Base-by-base conservation (phyloP, 805 yeast genomes). In the Barnettozyma siamensis region DNA sequence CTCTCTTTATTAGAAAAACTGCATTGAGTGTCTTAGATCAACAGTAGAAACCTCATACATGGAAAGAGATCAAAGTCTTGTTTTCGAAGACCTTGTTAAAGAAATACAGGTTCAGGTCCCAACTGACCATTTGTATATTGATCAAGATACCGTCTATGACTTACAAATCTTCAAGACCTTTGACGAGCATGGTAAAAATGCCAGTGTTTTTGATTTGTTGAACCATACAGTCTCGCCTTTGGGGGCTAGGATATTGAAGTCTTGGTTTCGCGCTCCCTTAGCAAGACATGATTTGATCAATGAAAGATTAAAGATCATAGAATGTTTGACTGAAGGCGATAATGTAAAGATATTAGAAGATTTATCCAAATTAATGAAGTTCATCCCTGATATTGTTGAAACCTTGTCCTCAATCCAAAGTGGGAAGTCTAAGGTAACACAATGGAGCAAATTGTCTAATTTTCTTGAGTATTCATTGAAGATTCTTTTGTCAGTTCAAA, bases 221-320 rank as follows among this genome's bases (percentile, higher is more conserved):
- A 48, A 53, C 37, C 44, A 40, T 17, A 59, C 65, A 2, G 21
- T 46, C 2, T 54, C 72, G 0, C 53, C 51, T 9, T 40, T 55
- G 11, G 69, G 73, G 0, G 48, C 45, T 23, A 47, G 52, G 19
- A 46, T 59, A 2, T 37, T 71, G n/a, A 51, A 44, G 11, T 45
- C 57, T 1, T 66, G 69, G 67, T 47, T 71, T 10, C 27, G 51
- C 3, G 51, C 63, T 13, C 75, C 75, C 0, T 43, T 64, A 4
- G 46, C 57, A 1, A 52, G 59, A n/a, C 39, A 47, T 1, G 44
- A 47, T 1, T 19, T 41, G 7, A 62, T 71, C 4, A 48, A 55
- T 15, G 45, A 48, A 27, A 56, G 75, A 19, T 53, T 57, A 3
- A 44, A 57, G 3, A 50, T 61, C 0, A 51, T 69, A 1, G 53